phyloP scores from a whole-genome alignment of 495 filamentous ascomycete genomes.

The Penicillium turbatum region DNA sequence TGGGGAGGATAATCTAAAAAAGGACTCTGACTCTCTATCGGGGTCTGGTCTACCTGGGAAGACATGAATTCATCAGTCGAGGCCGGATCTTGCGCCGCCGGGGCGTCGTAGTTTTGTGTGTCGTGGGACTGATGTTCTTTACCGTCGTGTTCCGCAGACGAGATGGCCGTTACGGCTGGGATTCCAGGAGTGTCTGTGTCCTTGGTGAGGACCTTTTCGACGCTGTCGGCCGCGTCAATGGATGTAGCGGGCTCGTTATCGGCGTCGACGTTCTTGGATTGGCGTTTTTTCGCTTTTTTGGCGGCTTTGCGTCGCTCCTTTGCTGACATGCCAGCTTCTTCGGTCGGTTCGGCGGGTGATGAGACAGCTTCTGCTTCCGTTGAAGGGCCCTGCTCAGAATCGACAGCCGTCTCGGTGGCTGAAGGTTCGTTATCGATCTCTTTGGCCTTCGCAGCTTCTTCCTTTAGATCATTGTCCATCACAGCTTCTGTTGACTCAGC shows the following conservation, averaged over 20 bases:
- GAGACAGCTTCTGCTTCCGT: slow-evolving; percentile 14
- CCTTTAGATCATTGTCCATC: slow-evolving; percentile 1
- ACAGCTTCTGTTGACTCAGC: slow-evolving; percentile 2
- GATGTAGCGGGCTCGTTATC: slow-evolving; percentile 12
- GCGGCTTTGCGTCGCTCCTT: slow-evolving; percentile 44
- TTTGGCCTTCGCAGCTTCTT: slow-evolving; percentile 7
- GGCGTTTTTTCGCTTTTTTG: slow-evolving; percentile 47
- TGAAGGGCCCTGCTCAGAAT: slow-evolving; percentile 8
- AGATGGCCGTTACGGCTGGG: slow-evolving; percentile 31
- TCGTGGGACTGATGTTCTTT: slow-evolving; percentile 50
- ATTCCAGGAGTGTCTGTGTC: slow-evolving; percentile 27
- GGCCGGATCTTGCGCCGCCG: slow-evolving; percentile 37
- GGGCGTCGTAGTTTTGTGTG: slow-evolving; percentile 31
- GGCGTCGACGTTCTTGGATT: slow-evolving; percentile 28
- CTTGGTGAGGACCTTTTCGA: slow-evolving; percentile 9
- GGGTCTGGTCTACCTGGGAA: slow-evolving; percentile 47
- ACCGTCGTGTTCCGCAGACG: slow-evolving; percentile 47
- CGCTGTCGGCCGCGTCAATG: slow-evolving; percentile 12
- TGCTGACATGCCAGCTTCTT: slow-evolving; percentile 29
- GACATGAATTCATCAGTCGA: slow-evolving; percentile 50
- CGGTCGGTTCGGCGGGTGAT: slow-evolving; percentile 18
- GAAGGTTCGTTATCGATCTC: slow-evolving; percentile 5
- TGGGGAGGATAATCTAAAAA: slow-evolving; percentile 37
- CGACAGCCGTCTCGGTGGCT: slow-evolving; percentile 2
- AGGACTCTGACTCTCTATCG: slow-evolving; percentile 32